These are phyloP conservation scores for Tricholoma furcatifolium DNA, from an alignment of 768 basidiomycete genomes.

Conservation along the genomic window DNA sequence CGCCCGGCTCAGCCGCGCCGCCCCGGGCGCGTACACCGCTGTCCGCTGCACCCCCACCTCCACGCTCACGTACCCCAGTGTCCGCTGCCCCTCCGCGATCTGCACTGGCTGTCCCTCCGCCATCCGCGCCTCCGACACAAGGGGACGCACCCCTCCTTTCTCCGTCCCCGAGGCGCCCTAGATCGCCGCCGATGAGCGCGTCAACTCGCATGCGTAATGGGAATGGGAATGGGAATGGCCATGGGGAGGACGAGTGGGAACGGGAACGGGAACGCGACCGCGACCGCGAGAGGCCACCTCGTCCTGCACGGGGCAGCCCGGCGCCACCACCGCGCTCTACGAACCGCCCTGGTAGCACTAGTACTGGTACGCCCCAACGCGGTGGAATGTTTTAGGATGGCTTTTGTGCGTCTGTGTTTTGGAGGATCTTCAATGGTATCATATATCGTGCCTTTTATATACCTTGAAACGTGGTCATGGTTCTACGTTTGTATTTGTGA, in stretches of 20 bases:
- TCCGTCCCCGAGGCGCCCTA: conserved; percentile 30
- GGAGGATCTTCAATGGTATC: neutral
- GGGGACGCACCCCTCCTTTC: conserved; percentile 27
- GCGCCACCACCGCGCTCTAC: conserved; percentile 65
- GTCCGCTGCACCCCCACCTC: conserved; percentile 31
- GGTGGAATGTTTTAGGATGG: conserved; percentile 22
- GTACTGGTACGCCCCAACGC: no score
- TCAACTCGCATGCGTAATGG: conserved; percentile 14
- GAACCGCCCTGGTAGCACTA: conserved; percentile 62
- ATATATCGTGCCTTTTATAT: neutral
- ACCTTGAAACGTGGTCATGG: neutral
- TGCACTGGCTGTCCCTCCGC: conserved; percentile 21
- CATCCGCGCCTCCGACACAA: conserved; percentile 12
- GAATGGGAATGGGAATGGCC: no score
- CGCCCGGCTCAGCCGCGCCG: conserved; percentile 20
- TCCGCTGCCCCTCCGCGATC: conserved; percentile 16
- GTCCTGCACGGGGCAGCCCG: conserved; percentile 38
- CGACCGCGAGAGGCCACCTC: conserved; percentile 27
- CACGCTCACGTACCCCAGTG: conserved; percentile 57
- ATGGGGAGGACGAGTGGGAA: conserved; percentile 22
- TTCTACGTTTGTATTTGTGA: no score
- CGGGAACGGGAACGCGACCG: neutral
- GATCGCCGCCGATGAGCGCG: conserved; percentile 30
- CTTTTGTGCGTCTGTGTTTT: neutral
- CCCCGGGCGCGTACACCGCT: conserved; percentile 13